Conservation (phyloP, 2,329 filamentous ascomycete species). For the Phoma sp. region DNA sequence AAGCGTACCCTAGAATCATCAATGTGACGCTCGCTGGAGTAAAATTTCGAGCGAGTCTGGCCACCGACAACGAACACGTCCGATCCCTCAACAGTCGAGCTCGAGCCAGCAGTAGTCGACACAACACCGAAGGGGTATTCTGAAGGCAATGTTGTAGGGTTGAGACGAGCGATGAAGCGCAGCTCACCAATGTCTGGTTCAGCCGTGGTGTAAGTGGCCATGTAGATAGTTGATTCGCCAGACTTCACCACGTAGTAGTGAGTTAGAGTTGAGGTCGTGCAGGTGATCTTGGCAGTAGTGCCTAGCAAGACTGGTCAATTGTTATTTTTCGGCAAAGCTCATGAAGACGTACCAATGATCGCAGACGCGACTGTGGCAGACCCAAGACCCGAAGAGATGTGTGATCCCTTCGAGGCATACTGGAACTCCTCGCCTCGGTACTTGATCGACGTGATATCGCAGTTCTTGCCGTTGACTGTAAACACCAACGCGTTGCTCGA, state of each 20-base stretch:
- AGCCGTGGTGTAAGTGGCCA: constrained; percentile 65
- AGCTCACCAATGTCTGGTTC: constrained; percentile 57
- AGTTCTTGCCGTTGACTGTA: constrained; percentile 55
- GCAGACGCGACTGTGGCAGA: constrained; percentile 60
- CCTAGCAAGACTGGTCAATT: neutral
- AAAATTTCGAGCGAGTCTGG: constrained; percentile 73
- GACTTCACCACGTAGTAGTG: constrained; percentile 68
- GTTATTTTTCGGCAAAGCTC: neutral
- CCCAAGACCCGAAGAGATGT: constrained; percentile 66
- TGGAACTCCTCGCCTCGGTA: constrained; percentile 67
- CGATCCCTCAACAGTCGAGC: constrained; percentile 61
- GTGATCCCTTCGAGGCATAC: constrained; percentile 58
- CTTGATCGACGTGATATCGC: constrained; percentile 69
- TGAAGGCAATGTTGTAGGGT: constrained; percentile 49
- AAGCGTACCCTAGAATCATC: constrained; percentile 56
- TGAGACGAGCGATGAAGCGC: constrained; percentile 68
- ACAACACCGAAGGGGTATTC: constrained; percentile 51
- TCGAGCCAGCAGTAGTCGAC: constrained; percentile 61
- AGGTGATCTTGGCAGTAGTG: constrained; percentile 64
- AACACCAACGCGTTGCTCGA: constrained; percentile 42
- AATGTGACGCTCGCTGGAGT: constrained; percentile 72
- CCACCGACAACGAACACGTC: constrained; percentile 63
- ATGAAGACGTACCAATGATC: constrained; percentile 31
- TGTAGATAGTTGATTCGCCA: constrained; percentile 64
- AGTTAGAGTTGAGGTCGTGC: constrained; percentile 64